These are phyloP conservation scores for Suhomyces sp. DNA, from an alignment of 805 yeast species.

Conservation along the genomic window DNA sequence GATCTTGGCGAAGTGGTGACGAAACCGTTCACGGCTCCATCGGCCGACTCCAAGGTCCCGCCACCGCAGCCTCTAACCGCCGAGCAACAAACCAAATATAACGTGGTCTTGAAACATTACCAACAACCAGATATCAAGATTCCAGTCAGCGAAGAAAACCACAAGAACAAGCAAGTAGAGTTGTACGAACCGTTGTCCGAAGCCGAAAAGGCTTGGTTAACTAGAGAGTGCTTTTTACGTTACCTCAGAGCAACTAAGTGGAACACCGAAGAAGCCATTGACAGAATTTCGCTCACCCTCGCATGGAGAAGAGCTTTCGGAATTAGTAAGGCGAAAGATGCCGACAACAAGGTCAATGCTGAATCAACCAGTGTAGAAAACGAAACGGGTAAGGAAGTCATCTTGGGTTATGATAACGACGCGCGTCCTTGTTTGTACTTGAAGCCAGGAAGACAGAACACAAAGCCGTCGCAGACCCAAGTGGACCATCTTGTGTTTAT, in stretches of 20 bases:
- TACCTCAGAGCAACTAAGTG: slow-evolving; percentile 54
- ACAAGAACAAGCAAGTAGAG: slow-evolving; percentile 37
- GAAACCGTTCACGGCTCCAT: slow-evolving; percentile 58
- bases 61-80: slow-evolving; percentile 49
- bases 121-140: slow-evolving; percentile 42
- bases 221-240: slow-evolving; percentile 52
- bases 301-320: slow-evolving; percentile 58
- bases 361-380: slow-evolving; percentile 48
- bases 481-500: slow-evolving; percentile 57
- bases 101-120: slow-evolving; percentile 60
- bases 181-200: slow-evolving; percentile 22
- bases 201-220: slow-evolving; percentile 43
- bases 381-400: slow-evolving; percentile 51
- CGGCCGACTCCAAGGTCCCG: slow-evolving; percentile 45
- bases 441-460: slow-evolving; percentile 55
- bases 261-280: slow-evolving; percentile 43
- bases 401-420: slow-evolving; percentile 53
- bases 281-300: slow-evolving; percentile 46
- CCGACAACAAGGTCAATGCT: slow-evolving; percentile 32
- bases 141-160: slow-evolving; percentile 49
- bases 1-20: slow-evolving; percentile 13
- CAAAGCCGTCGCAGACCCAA: slow-evolving; percentile 49
- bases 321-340: slow-evolving; percentile 29
- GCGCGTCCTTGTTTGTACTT: slow-evolving; percentile 53
- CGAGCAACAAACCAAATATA: slow-evolving; percentile 60